Evolutionary conservation across 2,329 filamentous ascomycete species (phyloP), one percentile per base, ranked within the genome.

Genomic region (Paracoccidioides brasiliensis): DNA sequence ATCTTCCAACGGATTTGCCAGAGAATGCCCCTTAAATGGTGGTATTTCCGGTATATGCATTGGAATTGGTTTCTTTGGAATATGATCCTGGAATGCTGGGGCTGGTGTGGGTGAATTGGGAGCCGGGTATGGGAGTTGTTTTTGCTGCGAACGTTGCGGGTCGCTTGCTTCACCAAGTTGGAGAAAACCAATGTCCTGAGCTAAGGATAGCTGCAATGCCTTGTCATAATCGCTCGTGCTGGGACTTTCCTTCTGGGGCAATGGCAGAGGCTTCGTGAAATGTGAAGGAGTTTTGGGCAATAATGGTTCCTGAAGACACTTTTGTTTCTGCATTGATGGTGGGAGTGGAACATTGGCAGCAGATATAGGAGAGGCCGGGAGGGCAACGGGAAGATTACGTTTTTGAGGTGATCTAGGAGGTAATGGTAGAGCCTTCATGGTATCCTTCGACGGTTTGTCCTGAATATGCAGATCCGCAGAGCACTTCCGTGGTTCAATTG

Each of bases 331-430:
- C 3, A 82, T 80, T 1, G 82, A 84, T 14, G 75, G 71, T 22
- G 83, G 82, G 32, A 85, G 72, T 14, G 84, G 77, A 9, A 81
- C 74, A 62, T 81, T 85, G 2, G 78, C 70, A 6, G 84, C 82
- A 3, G 83, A 82, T 32, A 56, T 35, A 45, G 58, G 59, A 2
- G 59, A 58, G 28, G 42, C 43, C 14, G 70, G 63, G 9, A 71
- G 62, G 30, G 63, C 59, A 10, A 67, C 50, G 60, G 61, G 37
- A 50, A 64, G 52, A 72, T 70, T 48, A 79, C 74, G 40, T 77
- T 79, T 68, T 78, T 82, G 64, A 76, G 74, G 67, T 32, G 43
- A 46, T 45, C 32, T 53, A 6, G 52, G 43, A 12, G 41, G 51
- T 14, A 41, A 53, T 12, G 52, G 40, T 53, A 32, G 42, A n/a